phyloP scores from a whole-genome alignment of 768 basidiomycete species.

The Lactifluus hygrophoroides region DNA sequence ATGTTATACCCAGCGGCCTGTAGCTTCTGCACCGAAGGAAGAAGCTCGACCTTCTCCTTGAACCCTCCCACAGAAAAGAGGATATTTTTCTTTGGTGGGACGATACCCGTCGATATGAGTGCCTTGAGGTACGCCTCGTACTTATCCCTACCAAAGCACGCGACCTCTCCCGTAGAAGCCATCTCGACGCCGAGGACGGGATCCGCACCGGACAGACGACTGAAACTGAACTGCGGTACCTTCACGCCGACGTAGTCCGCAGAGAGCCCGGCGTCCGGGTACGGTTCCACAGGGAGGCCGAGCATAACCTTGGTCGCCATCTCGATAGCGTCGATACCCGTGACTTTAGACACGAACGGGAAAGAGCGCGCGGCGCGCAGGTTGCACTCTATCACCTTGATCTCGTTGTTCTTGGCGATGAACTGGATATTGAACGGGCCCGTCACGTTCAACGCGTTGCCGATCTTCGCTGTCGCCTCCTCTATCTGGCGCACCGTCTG shows the following conservation, averaged over 20 bases:
- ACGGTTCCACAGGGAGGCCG: constrained; percentile 77
- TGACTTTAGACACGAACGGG: constrained; percentile 98
- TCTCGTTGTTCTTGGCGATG: constrained; percentile 99
- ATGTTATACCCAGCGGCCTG: constrained; percentile 89
- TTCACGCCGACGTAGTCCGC: constrained; percentile 96
- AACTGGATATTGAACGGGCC: constrained; percentile 99
- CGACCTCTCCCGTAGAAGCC: constrained; percentile 99
- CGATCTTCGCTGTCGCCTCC: constrained; percentile 95
- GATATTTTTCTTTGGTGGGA: constrained; percentile 94
- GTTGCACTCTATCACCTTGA: constrained; percentile 99
- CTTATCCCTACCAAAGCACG: constrained; percentile 95
- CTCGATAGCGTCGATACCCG: constrained; percentile 95
- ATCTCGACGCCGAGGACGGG: constrained; percentile 98
- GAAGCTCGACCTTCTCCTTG: constrained; percentile 93
- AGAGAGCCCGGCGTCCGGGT: constrained; percentile 83
- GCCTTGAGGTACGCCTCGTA: constrained; percentile 99
- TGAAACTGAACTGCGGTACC: constrained; percentile 99
- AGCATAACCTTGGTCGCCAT: constrained; percentile 99
- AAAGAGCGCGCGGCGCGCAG: constrained; percentile 94
- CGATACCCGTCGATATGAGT: constrained; percentile 91
- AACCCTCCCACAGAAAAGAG: constrained; percentile 94
- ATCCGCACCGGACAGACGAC: constrained; percentile 91
- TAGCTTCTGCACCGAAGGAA: constrained; percentile 94
- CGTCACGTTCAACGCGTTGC: constrained; percentile 93
- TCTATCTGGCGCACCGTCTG: constrained; percentile 94